A percentile compares a stretch with the other conserved stretches of the same genome.
phyloP scores from a whole-genome alignment of 805 yeast genomes.

The Starmera dryadoides region DNA sequence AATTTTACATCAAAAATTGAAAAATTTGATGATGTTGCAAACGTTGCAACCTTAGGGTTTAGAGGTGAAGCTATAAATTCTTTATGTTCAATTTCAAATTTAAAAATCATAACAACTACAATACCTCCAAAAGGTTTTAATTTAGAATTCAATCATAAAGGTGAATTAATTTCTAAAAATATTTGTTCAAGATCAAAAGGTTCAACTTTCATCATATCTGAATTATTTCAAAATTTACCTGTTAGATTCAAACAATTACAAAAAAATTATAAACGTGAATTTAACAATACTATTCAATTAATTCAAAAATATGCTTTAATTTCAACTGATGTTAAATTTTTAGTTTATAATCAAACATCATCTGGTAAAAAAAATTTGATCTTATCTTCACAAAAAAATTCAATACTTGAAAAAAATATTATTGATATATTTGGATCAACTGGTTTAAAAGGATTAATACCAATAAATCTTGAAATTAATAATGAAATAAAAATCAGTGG shows the following conservation, averaged over 20 bases:
- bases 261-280: slow-evolving; percentile 65
- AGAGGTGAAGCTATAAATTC: slow-evolving; percentile 81
- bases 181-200: slow-evolving; percentile 57
- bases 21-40: slow-evolving; percentile 45
- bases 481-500: slow-evolving; percentile 37
- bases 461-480: slow-evolving; percentile 30
- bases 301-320: slow-evolving; percentile 67
- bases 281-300: slow-evolving; percentile 53
- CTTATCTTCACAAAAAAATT: slow-evolving; percentile 50
- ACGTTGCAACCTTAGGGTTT: slow-evolving; percentile 58
- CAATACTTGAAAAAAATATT: slow-evolving; percentile 46
- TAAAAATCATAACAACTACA: slow-evolving; percentile 45
- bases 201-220: slow-evolving; percentile 51
- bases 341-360: slow-evolving; percentile 45
- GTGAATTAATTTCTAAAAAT: slow-evolving; percentile 34
- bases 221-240: slow-evolving; percentile 65
- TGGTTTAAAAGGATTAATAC: slow-evolving; percentile 50
- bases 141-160: slow-evolving; percentile 49
- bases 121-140: slow-evolving; percentile 47
- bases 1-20: slow-evolving; percentile 63
- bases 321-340: slow-evolving; percentile 47
- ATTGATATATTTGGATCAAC: slow-evolving; percentile 65
- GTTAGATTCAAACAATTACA: slow-evolving; percentile 73
- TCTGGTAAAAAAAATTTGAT: slow-evolving; percentile 45
- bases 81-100: slow-evolving; percentile 46